Evolutionary conservation across 495 filamentous ascomycete species (phyloP), one percentile per base, ranked within the genome.

Genomic region (Pseudoneurospora amorphoporcata): DNA sequence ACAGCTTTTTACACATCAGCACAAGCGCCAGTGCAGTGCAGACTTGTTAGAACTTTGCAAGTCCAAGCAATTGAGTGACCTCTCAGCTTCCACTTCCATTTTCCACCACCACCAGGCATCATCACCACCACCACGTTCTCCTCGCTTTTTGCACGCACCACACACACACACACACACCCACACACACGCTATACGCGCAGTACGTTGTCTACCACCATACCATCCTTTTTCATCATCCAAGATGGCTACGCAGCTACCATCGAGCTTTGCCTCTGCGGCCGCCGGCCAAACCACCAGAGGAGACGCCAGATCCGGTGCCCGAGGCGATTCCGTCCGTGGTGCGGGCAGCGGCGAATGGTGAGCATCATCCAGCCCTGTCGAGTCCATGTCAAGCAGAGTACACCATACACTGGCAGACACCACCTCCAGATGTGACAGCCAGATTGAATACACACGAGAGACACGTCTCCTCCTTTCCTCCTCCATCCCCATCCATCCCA

Each of bases 181-280:
- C 29, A 35, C 14, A 35, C 53, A 19, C 45, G 0, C 3, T 40
- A 8, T 58, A 65, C 53, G 53, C 29, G 53, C 53, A 65, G 53
- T 65, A 65, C 53, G 53, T 65, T 65, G 53, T 65, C 53, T 29
- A 65, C 53, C 23, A 29, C 12, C 29, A 68, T 16, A 53, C 17
- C 45, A 23, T 17, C 53, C 23, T 12, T 29, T 29, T 10, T 14
- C 40, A 47, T 70, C 42, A n/a, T 47, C 39, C 69, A 77, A 43
- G 68, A 94, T 94, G 92, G 87, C 91, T 82, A 89, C 90, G 80
- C 89, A 90, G 83, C 88, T 93, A 77, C 87, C 91, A 74, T 93
- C 92, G 73, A 93, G 90, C 87, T 94, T 94, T 86, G 92, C 92
- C 79, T 92, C 91, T 75, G 91, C 92, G 73, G 91, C 92, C 75